Conservation (phyloP, 176 grass and related monocot species). For the Carex kokanica region DNA sequence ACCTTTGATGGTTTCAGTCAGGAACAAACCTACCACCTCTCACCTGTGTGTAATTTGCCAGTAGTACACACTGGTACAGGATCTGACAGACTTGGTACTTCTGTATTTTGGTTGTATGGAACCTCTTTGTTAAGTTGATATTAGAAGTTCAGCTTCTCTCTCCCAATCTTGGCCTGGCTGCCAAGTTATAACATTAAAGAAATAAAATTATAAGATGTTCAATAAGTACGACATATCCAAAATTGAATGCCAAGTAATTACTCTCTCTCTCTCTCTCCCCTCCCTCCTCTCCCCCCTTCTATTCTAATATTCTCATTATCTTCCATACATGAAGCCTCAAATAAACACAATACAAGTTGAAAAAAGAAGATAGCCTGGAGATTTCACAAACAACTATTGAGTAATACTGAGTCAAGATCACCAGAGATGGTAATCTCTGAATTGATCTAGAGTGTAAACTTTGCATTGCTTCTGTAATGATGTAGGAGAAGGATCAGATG, state of each 20-base stretch:
- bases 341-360: background rate
- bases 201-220: background rate
- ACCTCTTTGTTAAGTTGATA: background rate
- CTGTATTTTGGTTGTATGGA: background rate
- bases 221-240: background rate
- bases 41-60: background rate
- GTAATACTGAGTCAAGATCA: background rate
- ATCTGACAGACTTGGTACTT: background rate
- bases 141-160: background rate
- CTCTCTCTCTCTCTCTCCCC: background rate
- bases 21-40: background rate
- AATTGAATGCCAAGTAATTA: background rate
- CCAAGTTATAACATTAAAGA: background rate
- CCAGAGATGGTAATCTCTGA: background rate
- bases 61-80: background rate
- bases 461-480: background rate
- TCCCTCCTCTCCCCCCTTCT: background rate
- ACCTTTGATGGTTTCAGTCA: background rate
- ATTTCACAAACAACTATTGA: background rate
- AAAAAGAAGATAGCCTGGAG: background rate
- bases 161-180: background rate
- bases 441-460: background rate
- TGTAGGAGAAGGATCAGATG: conserved; percentile 91
- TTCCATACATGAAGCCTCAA: background rate
- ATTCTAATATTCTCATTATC: background rate